These are phyloP conservation scores for Phytophthora chlamydospora DNA, from an alignment of 352 stramenopile genomes.

Conservation along the genomic window DNA sequence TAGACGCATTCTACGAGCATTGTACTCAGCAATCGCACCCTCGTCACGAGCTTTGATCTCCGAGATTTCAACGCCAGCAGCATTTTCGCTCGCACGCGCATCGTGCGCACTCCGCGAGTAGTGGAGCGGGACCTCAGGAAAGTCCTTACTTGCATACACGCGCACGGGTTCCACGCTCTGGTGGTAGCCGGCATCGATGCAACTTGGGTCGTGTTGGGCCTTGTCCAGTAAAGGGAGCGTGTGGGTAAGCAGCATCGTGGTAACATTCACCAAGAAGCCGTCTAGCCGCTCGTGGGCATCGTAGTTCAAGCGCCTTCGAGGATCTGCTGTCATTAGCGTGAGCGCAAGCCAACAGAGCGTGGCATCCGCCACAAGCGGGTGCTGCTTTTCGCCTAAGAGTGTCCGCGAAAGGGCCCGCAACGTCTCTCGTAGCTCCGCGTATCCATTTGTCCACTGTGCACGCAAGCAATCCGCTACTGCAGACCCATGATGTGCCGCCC, in stretches of 20 bases:
- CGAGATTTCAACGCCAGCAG: slow-evolving; percentile 18
- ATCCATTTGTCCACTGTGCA: slow-evolving; percentile 59
- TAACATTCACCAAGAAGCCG: slow-evolving; percentile 75
- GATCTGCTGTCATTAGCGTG: slow-evolving; percentile 51
- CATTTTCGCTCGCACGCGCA: slow-evolving; percentile 7
- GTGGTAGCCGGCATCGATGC: slow-evolving; percentile 64
- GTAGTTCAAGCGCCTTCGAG: slow-evolving; percentile 52
- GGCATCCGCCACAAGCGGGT: slow-evolving; percentile 62
- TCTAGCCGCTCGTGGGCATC: slow-evolving; percentile 62
- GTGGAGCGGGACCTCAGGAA: slow-evolving; percentile 38
- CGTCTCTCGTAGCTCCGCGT: slow-evolving; percentile 34
- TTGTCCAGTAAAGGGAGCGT: slow-evolving; percentile 45
- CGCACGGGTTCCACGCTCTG: slow-evolving; percentile 49
- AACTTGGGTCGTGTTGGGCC: slow-evolving; percentile 22
- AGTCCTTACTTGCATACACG: slow-evolving; percentile 52
- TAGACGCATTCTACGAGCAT: slow-evolving; percentile 17
- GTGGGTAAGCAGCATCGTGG: slow-evolving; percentile 49
- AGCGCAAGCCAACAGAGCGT: slow-evolving; percentile 62
- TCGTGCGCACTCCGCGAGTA: slow-evolving; percentile 31
- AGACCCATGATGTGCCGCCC: slow-evolving; percentile 25
- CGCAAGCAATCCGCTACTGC: slow-evolving; percentile 39
- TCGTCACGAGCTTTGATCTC: slow-evolving; percentile 37
- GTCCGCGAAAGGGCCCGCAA: slow-evolving; percentile 40
- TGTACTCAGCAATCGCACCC: slow-evolving; percentile 27
- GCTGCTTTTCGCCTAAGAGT: slow-evolving; percentile 45